Base-by-base conservation (phyloP, 2,329 filamentous ascomycete genomes). In the Penicillium brasilianum region DNA sequence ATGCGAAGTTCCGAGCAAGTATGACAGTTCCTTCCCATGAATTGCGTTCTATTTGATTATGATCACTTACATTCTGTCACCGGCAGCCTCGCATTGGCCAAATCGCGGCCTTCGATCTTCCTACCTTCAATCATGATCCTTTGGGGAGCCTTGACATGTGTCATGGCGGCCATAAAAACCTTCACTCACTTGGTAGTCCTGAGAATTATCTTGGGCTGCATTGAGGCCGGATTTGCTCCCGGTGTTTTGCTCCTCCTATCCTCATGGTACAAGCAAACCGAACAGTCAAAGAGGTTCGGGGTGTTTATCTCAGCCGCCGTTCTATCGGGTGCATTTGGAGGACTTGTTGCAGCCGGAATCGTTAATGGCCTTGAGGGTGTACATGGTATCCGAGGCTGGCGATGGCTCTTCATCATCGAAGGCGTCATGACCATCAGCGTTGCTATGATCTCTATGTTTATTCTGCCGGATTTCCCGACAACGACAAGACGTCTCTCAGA, bases 251-350 rank as follows among this genome's bases (percentile, higher is more conserved):
- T 71, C 16, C 53, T 84, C 22, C 77, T 88, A 7, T 85, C 83
- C 0, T 85, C 80, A 0, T 88, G 85, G 85, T 88, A 88, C 68
- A 83, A 84, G 61, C 83, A 80, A 52, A 80, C 81, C 13, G 86
- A 88, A 66, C 80, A 87, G 44, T 82, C 83, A 0, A 85, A 84
- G 54, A 81, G 86, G 2, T 84, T 85, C 48, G 83, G 80, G 8
- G 72, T 88, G 1, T 87, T 85, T 65, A 84, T 86, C 62, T 83
- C 85, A n/a, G 84, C 83, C 1, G 84, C 84, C 0, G 82, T 87
- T 2, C 76, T 85, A 2, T 84, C 78, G 0, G 83, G 83, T n/a
- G 84, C 83, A 1, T 85, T 85, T 61, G 82, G 82, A 0, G 82
- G 82, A n/a, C 3, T 69, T 85, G 1, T 70, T 85, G n/a, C n/a